Conservation (phyloP, 2,329 filamentous ascomycete genomes). For the Stachybotrys elegans region DNA sequence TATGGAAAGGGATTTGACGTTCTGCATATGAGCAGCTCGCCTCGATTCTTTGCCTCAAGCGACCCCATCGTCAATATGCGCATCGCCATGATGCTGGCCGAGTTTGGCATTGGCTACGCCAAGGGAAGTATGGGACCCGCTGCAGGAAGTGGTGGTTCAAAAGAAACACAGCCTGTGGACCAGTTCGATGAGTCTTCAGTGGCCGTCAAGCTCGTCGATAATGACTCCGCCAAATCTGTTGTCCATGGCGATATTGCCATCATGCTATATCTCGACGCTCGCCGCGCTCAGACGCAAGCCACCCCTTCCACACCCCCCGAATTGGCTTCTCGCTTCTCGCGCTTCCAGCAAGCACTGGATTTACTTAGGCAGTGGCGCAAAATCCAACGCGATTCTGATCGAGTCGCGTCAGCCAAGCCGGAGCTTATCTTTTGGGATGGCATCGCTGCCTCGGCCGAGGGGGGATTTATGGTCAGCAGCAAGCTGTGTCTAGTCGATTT, state of each 20-base stretch:
- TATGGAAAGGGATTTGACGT: slow-evolving; percentile 87
- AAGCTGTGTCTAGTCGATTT: slow-evolving; percentile 45
- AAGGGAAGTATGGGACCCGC: slow-evolving; percentile 31
- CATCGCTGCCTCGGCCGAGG: slow-evolving; percentile 22
- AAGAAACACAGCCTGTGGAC: slow-evolving; percentile 3
- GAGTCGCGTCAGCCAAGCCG: slow-evolving; percentile 17
- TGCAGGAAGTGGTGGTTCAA: neutral
- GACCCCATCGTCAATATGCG: slow-evolving; percentile 44
- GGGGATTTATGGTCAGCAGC: slow-evolving; percentile 40
- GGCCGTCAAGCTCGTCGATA: slow-evolving; percentile 49
- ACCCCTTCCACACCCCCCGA: slow-evolving; percentile 19
- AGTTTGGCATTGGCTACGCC: slow-evolving; percentile 41
- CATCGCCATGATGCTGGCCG: slow-evolving; percentile 44
- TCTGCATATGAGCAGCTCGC: slow-evolving; percentile 55
- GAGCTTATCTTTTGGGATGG: slow-evolving; percentile 37
- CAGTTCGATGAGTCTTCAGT: slow-evolving; percentile 5
- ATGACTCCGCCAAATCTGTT: slow-evolving; percentile 40
- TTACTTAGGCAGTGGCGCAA: slow-evolving; percentile 32
- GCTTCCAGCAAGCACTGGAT: slow-evolving; percentile 34
- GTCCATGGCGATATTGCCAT: slow-evolving; percentile 48
- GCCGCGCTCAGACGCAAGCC: slow-evolving; percentile 33
- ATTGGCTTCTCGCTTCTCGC: slow-evolving; percentile 30
- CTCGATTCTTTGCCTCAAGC: slow-evolving; percentile 44
- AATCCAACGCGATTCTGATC: slow-evolving; percentile 5
- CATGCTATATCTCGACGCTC: slow-evolving; percentile 56